Evolutionary conservation across 495 filamentous ascomycete species (phyloP).

Genomic region (Echria macrotheca): DNA sequence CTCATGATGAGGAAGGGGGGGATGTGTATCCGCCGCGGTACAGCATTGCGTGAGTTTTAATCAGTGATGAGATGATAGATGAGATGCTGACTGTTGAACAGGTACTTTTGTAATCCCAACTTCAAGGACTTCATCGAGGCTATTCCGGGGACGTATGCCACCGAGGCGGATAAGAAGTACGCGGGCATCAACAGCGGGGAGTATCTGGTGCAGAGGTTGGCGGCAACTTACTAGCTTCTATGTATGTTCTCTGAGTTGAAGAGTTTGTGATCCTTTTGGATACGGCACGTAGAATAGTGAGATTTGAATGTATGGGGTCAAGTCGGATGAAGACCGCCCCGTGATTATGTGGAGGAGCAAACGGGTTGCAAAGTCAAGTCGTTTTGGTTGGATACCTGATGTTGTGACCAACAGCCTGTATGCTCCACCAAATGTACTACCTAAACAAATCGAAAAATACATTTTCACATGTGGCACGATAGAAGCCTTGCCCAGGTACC

Average conservation of each 20-base stretch:
- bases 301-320: neutral
- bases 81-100: conserved; percentile 17
- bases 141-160: conserved; percentile 76
- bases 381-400: too few species aligned
- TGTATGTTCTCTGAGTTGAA: neutral
- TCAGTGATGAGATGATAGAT: neutral
- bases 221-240: conserved; percentile 55
- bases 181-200: conserved; percentile 70
- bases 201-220: conserved; percentile 74
- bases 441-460: too few species aligned
- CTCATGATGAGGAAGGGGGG: conserved; percentile 36
- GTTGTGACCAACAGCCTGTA: too few species aligned
- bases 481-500: too few species aligned
- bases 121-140: conserved; percentile 73
- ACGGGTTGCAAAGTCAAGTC: too few species aligned
- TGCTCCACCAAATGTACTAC: too few species aligned
- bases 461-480: too few species aligned
- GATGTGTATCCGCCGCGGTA: conserved; percentile 59
- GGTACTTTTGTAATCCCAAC: conserved; percentile 92
- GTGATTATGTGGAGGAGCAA: too few species aligned
- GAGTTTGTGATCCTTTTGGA: neutral
- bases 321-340: too few species aligned
- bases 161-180: conserved; percentile 70
- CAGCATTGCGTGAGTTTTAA: conserved; percentile 55
- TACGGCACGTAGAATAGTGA: neutral